phyloP scores from a whole-genome alignment of 2,329 filamentous ascomycete genomes.

The Coniochaeta hoffmannii region DNA sequence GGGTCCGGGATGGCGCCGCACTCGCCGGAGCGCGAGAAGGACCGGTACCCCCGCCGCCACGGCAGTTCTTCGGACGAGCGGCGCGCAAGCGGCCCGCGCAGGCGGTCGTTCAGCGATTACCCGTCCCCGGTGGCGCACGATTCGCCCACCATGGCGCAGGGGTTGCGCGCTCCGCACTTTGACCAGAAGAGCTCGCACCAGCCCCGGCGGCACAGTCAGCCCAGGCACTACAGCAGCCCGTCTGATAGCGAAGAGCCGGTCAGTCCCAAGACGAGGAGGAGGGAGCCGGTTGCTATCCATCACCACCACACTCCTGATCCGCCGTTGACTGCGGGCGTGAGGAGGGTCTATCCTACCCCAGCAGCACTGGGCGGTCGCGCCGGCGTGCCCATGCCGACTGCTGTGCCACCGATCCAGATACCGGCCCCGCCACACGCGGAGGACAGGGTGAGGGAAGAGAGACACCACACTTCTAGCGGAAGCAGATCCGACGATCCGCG shows the following conservation, averaged over 20 bases:
- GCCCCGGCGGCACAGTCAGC: constrained; percentile 41
- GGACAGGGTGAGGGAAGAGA: constrained; percentile 7
- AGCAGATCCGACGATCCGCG: constrained; percentile 25
- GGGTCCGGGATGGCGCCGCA: constrained; percentile 9
- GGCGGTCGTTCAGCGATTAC: constrained; percentile 45
- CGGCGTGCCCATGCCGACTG: neutral
- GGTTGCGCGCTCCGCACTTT: constrained; percentile 20
- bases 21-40: constrained; percentile 12
- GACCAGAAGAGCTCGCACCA: constrained; percentile 21
- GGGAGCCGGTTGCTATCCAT: neutral
- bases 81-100: constrained; percentile 27
- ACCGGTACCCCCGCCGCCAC: constrained; percentile 19
- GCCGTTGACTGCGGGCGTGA: neutral
- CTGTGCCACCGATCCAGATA: constrained; percentile 18
- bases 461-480: constrained; percentile 4
- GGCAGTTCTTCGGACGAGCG: constrained; percentile 32
- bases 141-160: constrained; percentile 5
- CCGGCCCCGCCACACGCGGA: constrained; percentile 12
- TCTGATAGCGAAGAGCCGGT: constrained; percentile 31
- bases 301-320: neutral
- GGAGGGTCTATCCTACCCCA: neutral
- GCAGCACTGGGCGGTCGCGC: neutral
- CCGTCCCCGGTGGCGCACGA: constrained; percentile 24
- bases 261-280: constrained; percentile 15
- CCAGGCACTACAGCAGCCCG: constrained; percentile 32